phyloP scores from a whole-genome alignment of 2,329 filamentous ascomycete species.

The Aspergillus puulaauensis region DNA sequence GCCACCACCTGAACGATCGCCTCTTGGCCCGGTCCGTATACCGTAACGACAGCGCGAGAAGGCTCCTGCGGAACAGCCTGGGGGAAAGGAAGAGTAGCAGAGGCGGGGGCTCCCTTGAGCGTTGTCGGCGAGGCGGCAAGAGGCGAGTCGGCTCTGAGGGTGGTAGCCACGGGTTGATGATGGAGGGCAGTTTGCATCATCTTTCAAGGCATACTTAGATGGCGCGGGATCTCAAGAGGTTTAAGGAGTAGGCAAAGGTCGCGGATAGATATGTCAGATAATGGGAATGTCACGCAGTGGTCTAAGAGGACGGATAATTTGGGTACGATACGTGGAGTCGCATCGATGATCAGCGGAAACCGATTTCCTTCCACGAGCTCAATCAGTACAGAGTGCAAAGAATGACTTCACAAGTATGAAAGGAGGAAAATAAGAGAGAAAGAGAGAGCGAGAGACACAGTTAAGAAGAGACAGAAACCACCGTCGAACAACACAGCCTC shows the following conservation, averaged over 20 bases:
- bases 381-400: neutral
- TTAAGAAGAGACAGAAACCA: too few relatives aligned
- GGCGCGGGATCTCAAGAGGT: neutral
- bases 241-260: neutral
- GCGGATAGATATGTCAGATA: neutral
- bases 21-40: slow-evolving; percentile 71
- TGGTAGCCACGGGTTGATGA: slow-evolving; percentile 33
- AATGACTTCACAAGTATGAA: neutral
- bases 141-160: slow-evolving; percentile 26
- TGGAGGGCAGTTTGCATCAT: slow-evolving; percentile 25
- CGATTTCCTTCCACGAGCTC: neutral
- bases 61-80: slow-evolving; percentile 15
- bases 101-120: slow-evolving; percentile 18
- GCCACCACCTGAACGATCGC: slow-evolving; percentile 73
- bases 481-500: too few relatives aligned
- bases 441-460: too few relatives aligned
- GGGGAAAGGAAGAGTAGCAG: slow-evolving; percentile 11
- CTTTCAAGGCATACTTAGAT: slow-evolving; percentile 30
- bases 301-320: slow-evolving; percentile 10
- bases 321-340: slow-evolving; percentile 7
- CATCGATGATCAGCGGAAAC: slow-evolving; percentile 15
- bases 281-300: neutral
- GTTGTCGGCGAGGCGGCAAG: slow-evolving; percentile 23
- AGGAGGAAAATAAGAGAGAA: neutral
- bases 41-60: slow-evolving; percentile 54